A percentile compares a stretch with the other conserved stretches of the same genome.
Evolutionary conservation across 768 basidiomycete species (phyloP).

Genomic region (Lentinula edodes): DNA sequence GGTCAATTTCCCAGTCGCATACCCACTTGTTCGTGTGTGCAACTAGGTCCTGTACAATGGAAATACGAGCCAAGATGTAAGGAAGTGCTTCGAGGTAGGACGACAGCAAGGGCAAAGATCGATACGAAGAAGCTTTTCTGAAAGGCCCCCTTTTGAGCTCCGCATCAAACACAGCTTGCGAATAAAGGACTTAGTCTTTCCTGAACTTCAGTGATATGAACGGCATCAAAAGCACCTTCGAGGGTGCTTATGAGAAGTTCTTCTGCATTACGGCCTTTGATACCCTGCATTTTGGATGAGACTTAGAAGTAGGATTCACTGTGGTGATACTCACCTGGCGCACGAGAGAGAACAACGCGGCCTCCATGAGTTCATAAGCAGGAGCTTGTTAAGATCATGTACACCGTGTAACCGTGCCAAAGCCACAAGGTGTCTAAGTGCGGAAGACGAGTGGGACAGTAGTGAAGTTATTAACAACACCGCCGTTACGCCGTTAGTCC

Average conservation of each 20-base stretch:
- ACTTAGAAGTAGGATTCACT: background rate
- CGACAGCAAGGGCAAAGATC: slow-evolving; percentile 50
- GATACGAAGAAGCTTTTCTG: slow-evolving; percentile 49
- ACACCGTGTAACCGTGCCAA: too few species aligned
- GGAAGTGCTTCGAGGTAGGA: slow-evolving; percentile 81
- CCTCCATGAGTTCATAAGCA: slow-evolving; percentile 68
- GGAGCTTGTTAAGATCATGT: too few species aligned
- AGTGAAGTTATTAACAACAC: too few species aligned
- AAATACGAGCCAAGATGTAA: slow-evolving; percentile 61
- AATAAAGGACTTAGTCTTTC: slow-evolving; percentile 67
- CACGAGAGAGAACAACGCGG: slow-evolving; percentile 62
- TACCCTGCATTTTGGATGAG: slow-evolving; percentile 41
- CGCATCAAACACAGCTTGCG: slow-evolving; percentile 63
- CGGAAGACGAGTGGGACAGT: too few species aligned
- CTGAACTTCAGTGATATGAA: slow-evolving; percentile 63
- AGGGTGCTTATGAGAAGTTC: slow-evolving; percentile 64
- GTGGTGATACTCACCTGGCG: slow-evolving; percentile 52
- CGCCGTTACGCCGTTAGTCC: too few species aligned
- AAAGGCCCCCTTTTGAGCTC: slow-evolving; percentile 63
- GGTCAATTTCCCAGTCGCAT: slow-evolving; percentile 81
- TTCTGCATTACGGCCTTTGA: slow-evolving; percentile 68
- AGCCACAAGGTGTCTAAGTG: too few species aligned
- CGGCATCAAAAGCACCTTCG: slow-evolving; percentile 74
- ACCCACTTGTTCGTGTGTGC: slow-evolving; percentile 64
- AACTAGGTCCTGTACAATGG: slow-evolving; percentile 65